Conservation (phyloP, 148 eudicot species). For the Mesembryanthemum crystallinum region DNA sequence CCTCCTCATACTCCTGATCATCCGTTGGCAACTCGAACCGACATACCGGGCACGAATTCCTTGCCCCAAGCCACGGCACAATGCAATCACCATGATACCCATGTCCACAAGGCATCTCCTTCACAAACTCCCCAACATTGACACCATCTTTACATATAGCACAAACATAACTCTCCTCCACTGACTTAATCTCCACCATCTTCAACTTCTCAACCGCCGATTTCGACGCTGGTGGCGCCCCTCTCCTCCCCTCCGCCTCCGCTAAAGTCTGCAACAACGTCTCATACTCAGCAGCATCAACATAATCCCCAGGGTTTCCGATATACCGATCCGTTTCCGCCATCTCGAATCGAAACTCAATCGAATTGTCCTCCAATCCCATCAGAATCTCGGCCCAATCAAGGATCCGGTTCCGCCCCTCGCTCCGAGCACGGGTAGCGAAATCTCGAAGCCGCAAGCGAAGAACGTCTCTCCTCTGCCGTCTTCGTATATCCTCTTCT, state of each 20-base stretch:
- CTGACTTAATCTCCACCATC: constrained; percentile 35
- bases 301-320: constrained; percentile 80
- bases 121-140: constrained; percentile 52
- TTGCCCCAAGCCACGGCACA: constrained; percentile 74
- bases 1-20: constrained; percentile 81
- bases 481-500: constrained; percentile 42
- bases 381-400: constrained; percentile 89
- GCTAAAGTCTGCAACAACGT: constrained; percentile 75
- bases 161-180: constrained; percentile 39
- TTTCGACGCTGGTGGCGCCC: constrained; percentile 81
- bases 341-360: constrained; percentile 55
- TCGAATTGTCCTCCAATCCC: constrained; percentile 82
- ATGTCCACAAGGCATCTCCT: constrained; percentile 82
- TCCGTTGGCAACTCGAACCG: constrained; percentile 83
- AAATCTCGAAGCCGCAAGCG: constrained; percentile 58
- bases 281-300: constrained; percentile 82
- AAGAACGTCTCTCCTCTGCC: constrained; percentile 50
- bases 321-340: constrained; percentile 50
- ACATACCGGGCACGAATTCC: constrained; percentile 91
- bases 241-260: constrained; percentile 71
- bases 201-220: constrained; percentile 43
- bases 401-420: constrained; percentile 55
- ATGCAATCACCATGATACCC: constrained; percentile 78
- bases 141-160: constrained; percentile 74
- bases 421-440: constrained; percentile 43